phyloP scores from a whole-genome alignment of 2,329 filamentous ascomycete genomes.

The Alternaria postmessia region DNA sequence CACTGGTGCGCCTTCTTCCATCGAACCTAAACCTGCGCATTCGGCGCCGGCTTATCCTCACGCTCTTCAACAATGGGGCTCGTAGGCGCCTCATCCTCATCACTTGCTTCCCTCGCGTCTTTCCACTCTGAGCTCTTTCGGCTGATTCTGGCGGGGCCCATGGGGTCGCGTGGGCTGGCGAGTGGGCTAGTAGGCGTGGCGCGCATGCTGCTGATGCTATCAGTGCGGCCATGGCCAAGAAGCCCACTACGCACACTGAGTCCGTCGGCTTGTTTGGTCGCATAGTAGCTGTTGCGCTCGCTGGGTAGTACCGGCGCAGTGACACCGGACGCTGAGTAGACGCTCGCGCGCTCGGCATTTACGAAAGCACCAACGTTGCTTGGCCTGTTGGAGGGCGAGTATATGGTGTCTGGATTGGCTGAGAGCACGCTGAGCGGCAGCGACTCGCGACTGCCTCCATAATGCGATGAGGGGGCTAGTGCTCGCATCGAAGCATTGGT shows the following conservation, averaged over 20 bases:
- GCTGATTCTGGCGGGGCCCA: conserved; percentile 41
- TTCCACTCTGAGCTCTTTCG: conserved; percentile 50
- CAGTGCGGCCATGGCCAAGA: conserved; percentile 78
- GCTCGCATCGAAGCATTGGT: conserved; percentile 87
- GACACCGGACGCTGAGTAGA: conserved; percentile 78
- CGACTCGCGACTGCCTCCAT: conserved; percentile 81
- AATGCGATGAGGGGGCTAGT: conserved; percentile 81
- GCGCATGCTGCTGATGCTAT: conserved; percentile 80
- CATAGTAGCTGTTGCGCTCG: conserved; percentile 84
- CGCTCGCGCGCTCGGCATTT: conserved; percentile 74
- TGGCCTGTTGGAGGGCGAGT: conserved; percentile 61
- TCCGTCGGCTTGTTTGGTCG: conserved; percentile 68
- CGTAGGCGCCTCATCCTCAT: conserved; percentile 33
- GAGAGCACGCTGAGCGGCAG: conserved; percentile 81
- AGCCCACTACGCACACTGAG: conserved; percentile 81
- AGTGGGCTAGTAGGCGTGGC: conserved; percentile 65
- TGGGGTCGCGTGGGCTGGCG: conserved; percentile 59
- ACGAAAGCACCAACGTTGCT: conserved; percentile 61
- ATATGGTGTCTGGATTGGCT: conserved; percentile 66
- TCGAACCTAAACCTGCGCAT: neutral
- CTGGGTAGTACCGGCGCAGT: conserved; percentile 69
- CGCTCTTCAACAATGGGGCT: conserved; percentile 19
- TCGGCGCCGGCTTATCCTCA: conserved; percentile 14
- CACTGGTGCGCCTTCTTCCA: neutral
- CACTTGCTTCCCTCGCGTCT: conserved; percentile 41